These are phyloP conservation scores for Globisporangium nunn DNA, from an alignment of 352 stramenopile genomes.

Conservation along the genomic window DNA sequence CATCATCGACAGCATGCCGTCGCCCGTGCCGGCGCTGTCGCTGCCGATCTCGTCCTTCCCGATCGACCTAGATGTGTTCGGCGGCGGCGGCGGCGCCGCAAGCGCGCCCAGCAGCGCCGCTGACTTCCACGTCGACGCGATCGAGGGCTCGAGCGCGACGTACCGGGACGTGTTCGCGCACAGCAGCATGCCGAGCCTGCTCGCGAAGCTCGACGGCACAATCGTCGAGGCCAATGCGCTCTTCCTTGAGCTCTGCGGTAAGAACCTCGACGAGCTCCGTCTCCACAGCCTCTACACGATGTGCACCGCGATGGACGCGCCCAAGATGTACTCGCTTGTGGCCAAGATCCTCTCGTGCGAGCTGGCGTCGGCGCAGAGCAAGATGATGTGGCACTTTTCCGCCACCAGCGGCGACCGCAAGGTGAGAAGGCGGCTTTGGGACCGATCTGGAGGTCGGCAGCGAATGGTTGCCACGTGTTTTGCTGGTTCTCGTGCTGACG, in stretches of 20 bases:
- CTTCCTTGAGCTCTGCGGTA: slow-evolving; percentile 73
- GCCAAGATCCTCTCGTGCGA: slow-evolving; percentile 71
- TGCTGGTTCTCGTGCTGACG: neutral
- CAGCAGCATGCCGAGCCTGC: slow-evolving; percentile 71
- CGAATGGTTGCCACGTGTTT: neutral
- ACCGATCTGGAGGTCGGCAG: too few relatives aligned
- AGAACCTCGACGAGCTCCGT: slow-evolving; percentile 72
- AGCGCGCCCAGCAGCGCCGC: slow-evolving; percentile 6
- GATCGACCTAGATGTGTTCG: slow-evolving; percentile 45
- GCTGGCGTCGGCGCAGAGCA: slow-evolving; percentile 71
- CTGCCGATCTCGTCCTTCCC: slow-evolving; percentile 63
- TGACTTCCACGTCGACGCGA: slow-evolving; percentile 23
- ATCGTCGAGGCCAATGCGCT: slow-evolving; percentile 74
- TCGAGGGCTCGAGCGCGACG: slow-evolving; percentile 60
- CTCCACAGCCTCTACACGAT: slow-evolving; percentile 79
- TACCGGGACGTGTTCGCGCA: slow-evolving; percentile 72
- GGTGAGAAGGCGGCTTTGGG: neutral
- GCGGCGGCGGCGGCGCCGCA: slow-evolving; percentile 21
- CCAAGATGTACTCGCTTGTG: slow-evolving; percentile 80
- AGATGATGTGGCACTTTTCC: slow-evolving; percentile 80
- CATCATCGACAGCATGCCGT: slow-evolving; percentile 77
- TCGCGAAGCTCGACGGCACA: slow-evolving; percentile 71
- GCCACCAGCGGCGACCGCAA: slow-evolving; percentile 63
- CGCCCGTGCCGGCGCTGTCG: slow-evolving; percentile 56
- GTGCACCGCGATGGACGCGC: slow-evolving; percentile 62